Conservation (phyloP, 441 rosid genomes). For the Breynia disticha region DNA sequence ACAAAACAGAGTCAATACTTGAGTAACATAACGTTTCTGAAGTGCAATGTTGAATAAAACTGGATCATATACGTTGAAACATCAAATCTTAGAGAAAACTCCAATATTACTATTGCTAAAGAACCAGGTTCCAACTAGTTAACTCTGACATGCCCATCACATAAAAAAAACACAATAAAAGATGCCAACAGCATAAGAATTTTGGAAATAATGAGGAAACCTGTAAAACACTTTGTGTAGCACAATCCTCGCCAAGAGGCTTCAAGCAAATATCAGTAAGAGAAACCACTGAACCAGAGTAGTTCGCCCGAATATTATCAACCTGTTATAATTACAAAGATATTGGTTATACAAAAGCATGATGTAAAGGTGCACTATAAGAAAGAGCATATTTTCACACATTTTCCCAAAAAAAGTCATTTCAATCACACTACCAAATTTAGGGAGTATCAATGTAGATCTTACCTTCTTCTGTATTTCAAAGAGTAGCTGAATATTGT, state of each 20-base stretch:
- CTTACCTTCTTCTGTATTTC: slow-evolving; percentile 90
- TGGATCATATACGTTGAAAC: not conserved
- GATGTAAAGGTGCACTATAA: too few species aligned
- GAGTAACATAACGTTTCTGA: not conserved
- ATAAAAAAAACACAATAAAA: not conserved
- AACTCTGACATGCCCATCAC: too few species aligned
- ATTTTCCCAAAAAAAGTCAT: not conserved
- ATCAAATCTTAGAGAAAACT: not conserved
- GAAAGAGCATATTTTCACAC: not conserved
- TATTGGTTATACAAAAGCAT: not conserved
- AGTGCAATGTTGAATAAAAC: not conserved
- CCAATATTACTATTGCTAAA: not conserved
- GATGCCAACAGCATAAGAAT: not conserved
- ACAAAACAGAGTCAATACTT: slow-evolving; percentile 6
- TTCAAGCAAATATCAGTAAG: slow-evolving; percentile 91
- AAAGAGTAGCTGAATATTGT: slow-evolving; percentile 79
- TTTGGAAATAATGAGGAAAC: slow-evolving; percentile 24
- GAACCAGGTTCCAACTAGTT: too few species aligned
- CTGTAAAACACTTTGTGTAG: slow-evolving; percentile 94
- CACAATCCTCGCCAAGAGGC: slow-evolving; percentile 88
- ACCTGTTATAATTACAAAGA: slow-evolving; percentile 36
- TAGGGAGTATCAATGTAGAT: slow-evolving; percentile 6
- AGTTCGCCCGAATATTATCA: slow-evolving; percentile 75
- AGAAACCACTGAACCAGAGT: slow-evolving; percentile 74
- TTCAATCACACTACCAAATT: too few species aligned